Conservation (phyloP, 345 rosid genomes). For the Cardamine resedifolia region DNA sequence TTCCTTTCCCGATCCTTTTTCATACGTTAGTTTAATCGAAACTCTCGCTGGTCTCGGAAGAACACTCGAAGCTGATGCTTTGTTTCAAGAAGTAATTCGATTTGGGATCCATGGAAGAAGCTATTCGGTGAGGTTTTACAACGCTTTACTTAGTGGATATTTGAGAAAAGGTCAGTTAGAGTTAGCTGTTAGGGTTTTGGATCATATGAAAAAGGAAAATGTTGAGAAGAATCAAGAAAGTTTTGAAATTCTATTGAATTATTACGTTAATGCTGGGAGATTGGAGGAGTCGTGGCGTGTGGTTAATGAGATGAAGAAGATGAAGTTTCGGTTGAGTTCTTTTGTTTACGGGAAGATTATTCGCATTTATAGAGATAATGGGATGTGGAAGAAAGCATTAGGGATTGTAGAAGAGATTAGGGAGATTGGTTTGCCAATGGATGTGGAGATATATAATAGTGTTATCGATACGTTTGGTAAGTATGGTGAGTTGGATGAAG, state of each 20-base stretch:
- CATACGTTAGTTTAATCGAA: conserved; percentile 51
- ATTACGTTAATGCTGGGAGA: conserved; percentile 59
- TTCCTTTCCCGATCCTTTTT: conserved; percentile 37
- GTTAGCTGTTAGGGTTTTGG: conserved; percentile 46
- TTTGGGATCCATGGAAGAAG: conserved; percentile 45
- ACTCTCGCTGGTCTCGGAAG: conserved; percentile 50
- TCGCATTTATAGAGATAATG: conserved; percentile 66
- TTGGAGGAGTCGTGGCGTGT: conserved; percentile 61
- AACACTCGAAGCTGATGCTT: conserved; percentile 61
- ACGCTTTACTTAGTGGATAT: conserved; percentile 53
- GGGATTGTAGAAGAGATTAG: conserved; percentile 56
- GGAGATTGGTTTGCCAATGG: conserved; percentile 49
- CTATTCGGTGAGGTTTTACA: conserved; percentile 38
- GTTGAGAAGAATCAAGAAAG: conserved; percentile 46
- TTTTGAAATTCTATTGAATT: conserved; percentile 52
- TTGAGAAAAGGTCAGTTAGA: conserved; percentile 57
- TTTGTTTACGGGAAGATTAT: conserved; percentile 58
- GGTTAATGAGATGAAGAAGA: conserved; percentile 54
- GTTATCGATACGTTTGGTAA: conserved; percentile 63
- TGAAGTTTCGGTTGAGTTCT: conserved; percentile 42
- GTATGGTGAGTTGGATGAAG: conserved; percentile 59
- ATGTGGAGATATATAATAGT: conserved; percentile 55
- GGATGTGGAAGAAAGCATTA: conserved; percentile 80
- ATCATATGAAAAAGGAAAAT: conserved; percentile 40
- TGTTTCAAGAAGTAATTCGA: conserved; percentile 51